Evolutionary conservation across 306 rosid genomes (phyloP).

Genomic region (Cercis canadensis): DNA sequence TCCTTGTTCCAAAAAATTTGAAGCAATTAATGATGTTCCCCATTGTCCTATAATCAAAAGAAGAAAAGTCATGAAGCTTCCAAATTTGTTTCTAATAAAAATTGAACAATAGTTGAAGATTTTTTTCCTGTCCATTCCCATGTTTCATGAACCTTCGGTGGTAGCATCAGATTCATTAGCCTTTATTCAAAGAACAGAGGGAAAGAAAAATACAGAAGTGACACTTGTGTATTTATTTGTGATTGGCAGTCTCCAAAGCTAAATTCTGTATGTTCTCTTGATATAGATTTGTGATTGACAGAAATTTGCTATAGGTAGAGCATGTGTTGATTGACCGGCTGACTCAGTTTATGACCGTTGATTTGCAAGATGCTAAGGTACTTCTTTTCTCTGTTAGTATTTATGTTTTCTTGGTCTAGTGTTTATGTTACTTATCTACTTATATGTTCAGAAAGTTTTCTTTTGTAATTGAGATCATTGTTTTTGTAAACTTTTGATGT

Average conservation of each 20-base stretch:
- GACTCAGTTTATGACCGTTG: conserved; percentile 73
- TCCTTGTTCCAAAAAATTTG: conserved; percentile 6
- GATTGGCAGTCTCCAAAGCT: conserved; percentile 22
- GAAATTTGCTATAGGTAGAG: conserved; percentile 74
- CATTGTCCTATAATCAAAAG: conserved; percentile 13
- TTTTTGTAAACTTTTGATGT: not conserved
- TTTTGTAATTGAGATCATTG: not conserved
- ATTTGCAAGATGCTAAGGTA: conserved; percentile 86
- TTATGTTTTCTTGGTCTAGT: conserved; percentile 13
- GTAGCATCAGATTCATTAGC: conserved; percentile 10
- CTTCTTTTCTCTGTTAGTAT: conserved; percentile 13
- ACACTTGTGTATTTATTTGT: not conserved
- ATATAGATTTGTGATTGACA: conserved; percentile 25
- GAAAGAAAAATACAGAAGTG: conserved; percentile 1
- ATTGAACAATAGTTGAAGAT: conserved; percentile 19
- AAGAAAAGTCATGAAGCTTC: conserved; percentile 21
- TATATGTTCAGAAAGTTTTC: not conserved
- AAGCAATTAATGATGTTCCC: conserved; percentile 23
- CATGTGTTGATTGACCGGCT: conserved; percentile 87
- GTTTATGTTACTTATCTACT: not conserved
- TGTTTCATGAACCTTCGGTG: conserved; percentile 10
- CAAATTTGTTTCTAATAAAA: conserved; percentile 14
- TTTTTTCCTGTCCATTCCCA: conserved; percentile 22
- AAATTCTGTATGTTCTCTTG: conserved; percentile 13
- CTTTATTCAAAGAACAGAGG: conserved; percentile 12